Evolutionary conservation across 2,329 filamentous ascomycete genomes (phyloP), one percentile per base, ranked within the genome.

Genomic region (Cryphonectria radicalis): DNA sequence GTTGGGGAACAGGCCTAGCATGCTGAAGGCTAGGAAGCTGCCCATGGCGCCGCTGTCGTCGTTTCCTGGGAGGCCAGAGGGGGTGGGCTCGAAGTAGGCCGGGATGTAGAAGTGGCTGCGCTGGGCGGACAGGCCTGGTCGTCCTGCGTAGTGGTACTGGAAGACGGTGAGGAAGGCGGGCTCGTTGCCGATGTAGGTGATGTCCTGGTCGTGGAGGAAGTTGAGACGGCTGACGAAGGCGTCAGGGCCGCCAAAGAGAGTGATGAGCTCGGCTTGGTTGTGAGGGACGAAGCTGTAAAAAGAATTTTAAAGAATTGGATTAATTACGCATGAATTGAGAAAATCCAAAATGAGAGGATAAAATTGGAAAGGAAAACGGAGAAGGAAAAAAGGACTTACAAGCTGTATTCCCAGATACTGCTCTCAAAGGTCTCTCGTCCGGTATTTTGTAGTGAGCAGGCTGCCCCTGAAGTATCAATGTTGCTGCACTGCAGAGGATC

Each of bases 31-130:
- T 0, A 89, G 82, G 72, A 92, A 93, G 0, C 86, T 87, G 25
- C 90, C 91, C 90, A 93, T 92, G 0, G 91, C 89, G 4, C 91
- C 91, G 63, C 85, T 87, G 77, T 93, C 91, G 71, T 93, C 91
- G 76, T 93, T 93, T 0, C 91, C 91, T 0, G 91, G 90, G 10
- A 93, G 86, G 0, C 91, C 91, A 1, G 80, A 81, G 0, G 87
- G 80, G 0, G 86, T 87, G 0, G 87, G 84, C 74, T 87, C 85
- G 81, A 93, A 93, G 75, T 85, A 88, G 0, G 82, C 82, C 0
- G 91, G 90, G 60, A 93, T 91, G 76, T 92, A 92, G 74, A 83
- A 87, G 75, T 92, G 90, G 0, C 86, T 84, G 63, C 88, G 87
- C 60, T 78, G 76, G 1, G 86, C 84, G 0, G 86, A 88, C 1